These are phyloP conservation scores for Epithele typhae DNA, from an alignment of 768 basidiomycete species.

Conservation along the genomic window DNA sequence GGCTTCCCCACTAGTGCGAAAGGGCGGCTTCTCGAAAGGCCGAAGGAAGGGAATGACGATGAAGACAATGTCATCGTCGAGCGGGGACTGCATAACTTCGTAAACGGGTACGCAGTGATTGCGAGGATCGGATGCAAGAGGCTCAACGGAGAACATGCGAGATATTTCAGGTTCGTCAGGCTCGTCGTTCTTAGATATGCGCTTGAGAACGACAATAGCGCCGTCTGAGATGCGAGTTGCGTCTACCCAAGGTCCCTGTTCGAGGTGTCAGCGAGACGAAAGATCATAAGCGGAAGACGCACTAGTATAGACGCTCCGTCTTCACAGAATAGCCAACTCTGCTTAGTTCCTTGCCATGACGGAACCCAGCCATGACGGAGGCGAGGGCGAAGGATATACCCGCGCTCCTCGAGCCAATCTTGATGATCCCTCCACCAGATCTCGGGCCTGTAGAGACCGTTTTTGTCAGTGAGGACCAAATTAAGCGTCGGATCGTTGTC, in stretches of 20 bases:
- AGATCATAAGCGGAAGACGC: not conserved
- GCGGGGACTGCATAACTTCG: constrained; percentile 17
- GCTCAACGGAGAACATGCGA: constrained; percentile 5
- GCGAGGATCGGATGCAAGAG: constrained; percentile 7
- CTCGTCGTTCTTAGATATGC: constrained; percentile 5
- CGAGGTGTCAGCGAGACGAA: too few species aligned
- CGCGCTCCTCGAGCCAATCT: constrained; percentile 12
- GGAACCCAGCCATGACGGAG: constrained; percentile 24
- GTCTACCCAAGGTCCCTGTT: constrained; percentile 8
- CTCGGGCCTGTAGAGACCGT: too few species aligned
- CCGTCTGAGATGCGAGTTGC: constrained; percentile 19
- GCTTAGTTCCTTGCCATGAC: constrained; percentile 18
- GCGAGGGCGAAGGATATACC: constrained; percentile 21
- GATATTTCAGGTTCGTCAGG: constrained; percentile 16
- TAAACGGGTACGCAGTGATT: constrained; percentile 23
- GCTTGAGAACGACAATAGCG: constrained; percentile 12
- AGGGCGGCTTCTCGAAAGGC: constrained; percentile 23
- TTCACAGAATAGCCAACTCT: not conserved
- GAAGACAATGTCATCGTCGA: constrained; percentile 10
- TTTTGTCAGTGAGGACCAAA: too few species aligned
- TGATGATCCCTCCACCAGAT: constrained; percentile 10
- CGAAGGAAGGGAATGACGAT: constrained; percentile 31
- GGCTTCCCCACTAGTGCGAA: constrained; percentile 32
- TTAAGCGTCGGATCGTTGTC: too few species aligned
- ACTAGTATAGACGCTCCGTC: not conserved